A percentile compares a stretch with the other conserved stretches of the same genome.
These are phyloP conservation scores for Solanum etuberosum DNA, from an alignment of 257 asterid species.

Conservation along the genomic window DNA sequence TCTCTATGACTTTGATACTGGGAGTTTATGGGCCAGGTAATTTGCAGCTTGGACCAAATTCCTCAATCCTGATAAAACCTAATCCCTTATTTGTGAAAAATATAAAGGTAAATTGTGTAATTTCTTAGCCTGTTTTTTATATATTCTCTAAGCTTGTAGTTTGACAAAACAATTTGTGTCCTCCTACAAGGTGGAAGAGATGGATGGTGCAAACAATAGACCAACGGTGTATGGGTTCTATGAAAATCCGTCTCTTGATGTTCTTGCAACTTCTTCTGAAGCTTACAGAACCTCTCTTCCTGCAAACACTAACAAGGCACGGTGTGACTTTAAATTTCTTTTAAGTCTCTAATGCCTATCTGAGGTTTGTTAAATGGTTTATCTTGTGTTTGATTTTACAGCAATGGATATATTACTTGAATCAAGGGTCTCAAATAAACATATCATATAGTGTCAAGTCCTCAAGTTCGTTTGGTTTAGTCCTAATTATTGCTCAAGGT, in stretches of 20 bases:
- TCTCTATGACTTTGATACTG: conserved; percentile 41
- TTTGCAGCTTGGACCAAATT: conserved; percentile 62
- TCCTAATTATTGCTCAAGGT: conserved; percentile 69
- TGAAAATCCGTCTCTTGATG: conserved; percentile 50
- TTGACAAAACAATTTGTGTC: conserved; percentile 6
- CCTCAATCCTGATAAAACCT: conserved; percentile 61
- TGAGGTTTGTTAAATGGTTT: background rate
- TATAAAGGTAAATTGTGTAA: conserved; percentile 40
- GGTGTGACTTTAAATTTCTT: conserved; percentile 3
- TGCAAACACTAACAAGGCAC: conserved; percentile 52
- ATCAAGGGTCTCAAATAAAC: conserved; percentile 63
- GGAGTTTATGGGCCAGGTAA: conserved; percentile 57
- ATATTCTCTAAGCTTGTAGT: background rate
- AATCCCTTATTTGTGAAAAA: conserved; percentile 49
- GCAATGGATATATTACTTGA: conserved; percentile 74
- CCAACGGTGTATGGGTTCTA: conserved; percentile 48
- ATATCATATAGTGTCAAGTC: conserved; percentile 41
- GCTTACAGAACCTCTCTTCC: conserved; percentile 39
- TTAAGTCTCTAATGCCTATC: background rate
- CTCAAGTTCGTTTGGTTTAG: conserved; percentile 28
- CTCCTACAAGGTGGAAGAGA: conserved; percentile 46
- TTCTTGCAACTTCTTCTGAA: conserved; percentile 42
- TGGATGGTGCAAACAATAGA: conserved; percentile 26
- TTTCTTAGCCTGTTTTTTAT: background rate
- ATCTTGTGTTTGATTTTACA: conserved; percentile 13